Conservation (phyloP, 2,329 filamentous ascomycete species). For the Cladosporium sp. region DNA sequence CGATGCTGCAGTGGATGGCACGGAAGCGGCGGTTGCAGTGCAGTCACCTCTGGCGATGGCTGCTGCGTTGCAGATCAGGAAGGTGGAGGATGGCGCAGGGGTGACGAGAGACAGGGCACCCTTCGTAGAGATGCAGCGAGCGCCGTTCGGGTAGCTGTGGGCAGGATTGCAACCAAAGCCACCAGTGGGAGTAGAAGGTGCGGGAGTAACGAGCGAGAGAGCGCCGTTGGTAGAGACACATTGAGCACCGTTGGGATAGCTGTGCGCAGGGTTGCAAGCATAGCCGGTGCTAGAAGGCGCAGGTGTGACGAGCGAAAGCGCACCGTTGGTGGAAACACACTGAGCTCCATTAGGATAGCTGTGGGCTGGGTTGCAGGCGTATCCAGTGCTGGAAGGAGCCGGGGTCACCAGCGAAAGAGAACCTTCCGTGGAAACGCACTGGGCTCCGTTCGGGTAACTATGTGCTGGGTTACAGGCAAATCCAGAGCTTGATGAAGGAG, state of each 20-base stretch:
- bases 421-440: constrained; percentile 15
- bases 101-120: constrained; percentile 17
- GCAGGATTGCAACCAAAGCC: constrained; percentile 23
- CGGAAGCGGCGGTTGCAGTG: constrained; percentile 6
- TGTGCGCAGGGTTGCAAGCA: constrained; percentile 17
- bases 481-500: neutral
- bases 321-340: constrained; percentile 17
- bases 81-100: constrained; percentile 6
- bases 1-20: constrained; percentile 1
- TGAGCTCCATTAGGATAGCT: constrained; percentile 17
- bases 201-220: constrained; percentile 15
- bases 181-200: neutral
- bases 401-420: constrained; percentile 15
- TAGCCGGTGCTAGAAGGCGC: constrained; percentile 9
- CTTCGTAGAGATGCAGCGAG: constrained; percentile 16
- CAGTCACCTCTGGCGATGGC: constrained; percentile 10
- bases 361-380: constrained; percentile 23
- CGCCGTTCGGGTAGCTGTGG: constrained; percentile 19
- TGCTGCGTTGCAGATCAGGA: neutral
- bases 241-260: constrained; percentile 17
- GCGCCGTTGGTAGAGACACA: constrained; percentile 15
- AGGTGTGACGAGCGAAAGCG: constrained; percentile 16
- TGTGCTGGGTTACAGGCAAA: constrained; percentile 18
- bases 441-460: constrained; percentile 17
- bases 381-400: constrained; percentile 6